Evolutionary conservation across 768 basidiomycete species (phyloP), one percentile per base, ranked within the genome.

Genomic region (Nidula microcarpa): DNA sequence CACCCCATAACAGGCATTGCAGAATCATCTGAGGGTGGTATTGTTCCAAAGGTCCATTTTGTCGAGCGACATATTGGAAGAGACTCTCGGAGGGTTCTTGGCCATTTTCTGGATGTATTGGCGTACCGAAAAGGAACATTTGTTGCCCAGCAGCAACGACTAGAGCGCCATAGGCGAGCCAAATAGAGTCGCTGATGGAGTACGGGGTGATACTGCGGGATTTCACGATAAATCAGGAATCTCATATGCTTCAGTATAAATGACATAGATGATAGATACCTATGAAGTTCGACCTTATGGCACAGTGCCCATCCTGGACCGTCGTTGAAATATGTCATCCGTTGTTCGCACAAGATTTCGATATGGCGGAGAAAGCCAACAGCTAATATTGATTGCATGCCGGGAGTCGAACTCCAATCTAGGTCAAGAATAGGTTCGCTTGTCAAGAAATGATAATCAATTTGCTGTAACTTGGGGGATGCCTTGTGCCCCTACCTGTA

Each of bases 1-100:
- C 59, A 95, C 95, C 88, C 94, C 94, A 96, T 6, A 97, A 71
- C 51, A 98, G 74, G 64, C 93, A 96, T 63, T 98, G 95, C 10
- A 94, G 70, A 14, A 98, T 66, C 79, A 96, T 87, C 62, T 95
- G 92, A 3, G 96, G 95, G 69, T 98, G 93, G 66, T 91, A 94
- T 67, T 97, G 91, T 14, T 85, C 81, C 35, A 98, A 70, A 3
- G 96, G 94, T 0, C 92, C 93, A 64, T 95, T 94, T 47, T 82
- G 78, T 53, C 85, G 71, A 5, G 89, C 91, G 35, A 94, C 91
- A 61, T 89, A 78, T 60, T 92, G 89, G 53, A 96, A 91, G 13
- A 96, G 73, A 57, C 83, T 84, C 58, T 79, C 77, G 0, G 56
- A 17, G 3, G 57, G 41, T 10, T 49, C 45, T 33, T 65, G 57